Conservation (phyloP, 805 yeast genomes). For the Hanseniaspora vineae region DNA sequence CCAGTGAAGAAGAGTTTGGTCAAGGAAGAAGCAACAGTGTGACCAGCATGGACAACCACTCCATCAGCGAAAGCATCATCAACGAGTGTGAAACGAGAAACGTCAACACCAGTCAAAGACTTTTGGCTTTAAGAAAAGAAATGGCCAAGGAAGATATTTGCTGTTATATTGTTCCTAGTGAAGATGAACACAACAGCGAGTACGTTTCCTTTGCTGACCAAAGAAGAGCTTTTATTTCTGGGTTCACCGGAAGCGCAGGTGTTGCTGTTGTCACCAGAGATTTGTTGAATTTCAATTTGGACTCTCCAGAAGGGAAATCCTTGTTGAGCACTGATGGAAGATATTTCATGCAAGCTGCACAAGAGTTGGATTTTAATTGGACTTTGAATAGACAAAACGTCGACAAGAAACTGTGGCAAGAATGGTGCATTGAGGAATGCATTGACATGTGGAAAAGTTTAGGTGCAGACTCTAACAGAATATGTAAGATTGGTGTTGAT, state of each 20-base stretch:
- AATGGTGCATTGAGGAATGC: conserved; percentile 55
- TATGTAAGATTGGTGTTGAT: conserved; percentile 65
- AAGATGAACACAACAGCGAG: conserved; percentile 90
- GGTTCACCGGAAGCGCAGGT: conserved; percentile 91
- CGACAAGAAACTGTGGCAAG: conserved; percentile 68
- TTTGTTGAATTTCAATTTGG: conserved; percentile 26
- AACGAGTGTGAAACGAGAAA: conserved; percentile 19
- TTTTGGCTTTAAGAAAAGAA: conserved; percentile 43
- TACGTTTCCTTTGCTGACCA: conserved; percentile 74
- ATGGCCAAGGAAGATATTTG: conserved; percentile 56
- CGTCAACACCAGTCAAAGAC: conserved; percentile 46
- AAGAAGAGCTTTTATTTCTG: conserved; percentile 71
- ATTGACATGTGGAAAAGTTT: conserved; percentile 29
- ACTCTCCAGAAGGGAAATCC: conserved; percentile 46
- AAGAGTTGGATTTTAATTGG: conserved; percentile 76
- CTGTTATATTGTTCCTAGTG: conserved; percentile 71
- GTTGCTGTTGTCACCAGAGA: conserved; percentile 65
- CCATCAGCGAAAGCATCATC: conserved; percentile 4
- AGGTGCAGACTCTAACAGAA: conserved; percentile 24
- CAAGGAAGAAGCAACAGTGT: conserved; percentile 5
- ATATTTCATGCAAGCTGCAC: conserved; percentile 81
- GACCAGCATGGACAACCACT: conserved; percentile 17
- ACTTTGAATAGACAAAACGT: conserved; percentile 65
- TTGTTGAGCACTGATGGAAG: conserved; percentile 89
- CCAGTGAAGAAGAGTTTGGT: neutral